These are phyloP conservation scores for Schizophyllum amplum DNA, from an alignment of 1,284 basidiomycete species.

Conservation along the genomic window DNA sequence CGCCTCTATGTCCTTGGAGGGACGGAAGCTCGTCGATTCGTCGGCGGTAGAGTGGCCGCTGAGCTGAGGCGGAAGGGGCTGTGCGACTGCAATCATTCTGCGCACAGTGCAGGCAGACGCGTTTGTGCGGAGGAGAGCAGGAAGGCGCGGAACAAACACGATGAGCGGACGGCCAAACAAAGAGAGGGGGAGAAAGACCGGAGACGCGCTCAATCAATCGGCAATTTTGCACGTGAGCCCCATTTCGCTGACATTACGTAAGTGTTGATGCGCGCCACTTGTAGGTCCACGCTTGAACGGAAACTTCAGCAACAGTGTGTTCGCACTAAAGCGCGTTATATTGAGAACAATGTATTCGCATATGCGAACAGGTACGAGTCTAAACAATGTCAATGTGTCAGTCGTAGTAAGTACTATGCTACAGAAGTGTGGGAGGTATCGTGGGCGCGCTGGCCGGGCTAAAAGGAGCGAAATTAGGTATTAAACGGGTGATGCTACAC, in stretches of 20 bases:
- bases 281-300: no score
- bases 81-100: background rate
- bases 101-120: background rate
- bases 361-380: background rate
- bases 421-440: background rate
- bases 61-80: background rate
- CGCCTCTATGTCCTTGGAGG: slow-evolving; percentile 59
- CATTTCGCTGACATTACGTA: background rate
- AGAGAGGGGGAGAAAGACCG: background rate
- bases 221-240: background rate
- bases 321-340: no score
- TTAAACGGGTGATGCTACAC: background rate
- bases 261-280: background rate
- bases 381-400: background rate
- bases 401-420: background rate
- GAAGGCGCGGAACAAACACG: background rate
- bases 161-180: background rate
- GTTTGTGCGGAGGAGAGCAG: background rate
- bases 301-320: no score
- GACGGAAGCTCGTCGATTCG: slow-evolving; percentile 23
- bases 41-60: background rate
- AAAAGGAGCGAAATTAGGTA: background rate
- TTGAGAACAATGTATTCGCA: background rate
- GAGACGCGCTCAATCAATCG: background rate
- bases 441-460: no score